Percentiles rank a stretch among this genome's conserved stretches.
Evolutionary conservation across 345 rosid species (phyloP).

Genomic region (sweet orange (Citrus sinensis)): DVS_A1.0 CM039168.1:27436501-27437000

Average conservation of each 20-base stretch:
- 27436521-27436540: slow-evolving; percentile 9
- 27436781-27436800: too few relatives aligned
- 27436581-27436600: too few relatives aligned
- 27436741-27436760: background rate
- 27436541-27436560: background rate
- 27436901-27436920: background rate
- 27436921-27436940: slow-evolving; percentile 3
- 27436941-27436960: slow-evolving; percentile 16
- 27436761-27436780: background rate
- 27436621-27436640: too few relatives aligned
- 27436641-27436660: too few relatives aligned
- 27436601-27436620: too few relatives aligned
- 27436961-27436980: slow-evolving; percentile 13
- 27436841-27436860: background rate
- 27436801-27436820: too few relatives aligned
- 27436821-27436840: too few relatives aligned
- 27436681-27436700: background rate
- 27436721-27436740: background rate
- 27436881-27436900: background rate
- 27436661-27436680: too few relatives aligned
- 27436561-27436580: too few relatives aligned
- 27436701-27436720: background rate
- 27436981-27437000: background rate
- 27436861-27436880: background rate
- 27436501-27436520: slow-evolving; percentile 17